phyloP scores from a whole-genome alignment of 208 protist genomes.

The Leishmania guyanensis region DNA sequence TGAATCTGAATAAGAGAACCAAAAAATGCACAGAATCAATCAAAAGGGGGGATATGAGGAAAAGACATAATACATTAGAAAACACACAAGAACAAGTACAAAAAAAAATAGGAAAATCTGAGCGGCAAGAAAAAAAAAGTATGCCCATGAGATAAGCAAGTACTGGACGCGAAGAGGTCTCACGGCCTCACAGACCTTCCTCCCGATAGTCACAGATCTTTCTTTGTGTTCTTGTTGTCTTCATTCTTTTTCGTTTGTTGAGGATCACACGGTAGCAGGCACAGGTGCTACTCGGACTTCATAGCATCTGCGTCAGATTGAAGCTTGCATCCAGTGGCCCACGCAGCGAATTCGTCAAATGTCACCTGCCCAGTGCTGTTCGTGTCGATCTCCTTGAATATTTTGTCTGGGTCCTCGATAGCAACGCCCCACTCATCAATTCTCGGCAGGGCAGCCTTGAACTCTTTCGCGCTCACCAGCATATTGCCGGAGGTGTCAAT shows the following conservation, averaged over 20 bases:
- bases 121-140: neutral
- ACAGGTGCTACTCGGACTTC: neutral
- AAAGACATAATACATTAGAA: neutral
- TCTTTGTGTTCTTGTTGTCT: neutral
- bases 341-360: conserved; percentile 84
- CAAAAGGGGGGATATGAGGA: neutral
- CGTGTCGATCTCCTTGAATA: conserved; percentile 74
- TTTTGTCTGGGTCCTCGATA: conserved; percentile 53
- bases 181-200: too few species aligned
- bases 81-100: neutral
- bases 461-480: conserved; percentile 69
- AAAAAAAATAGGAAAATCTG: neutral
- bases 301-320: conserved; percentile 10
- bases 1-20: neutral
- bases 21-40: neutral
- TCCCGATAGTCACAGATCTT: neutral
- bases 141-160: neutral
- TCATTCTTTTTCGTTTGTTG: neutral
- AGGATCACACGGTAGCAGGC: neutral
- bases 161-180: neutral
- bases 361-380: conserved; percentile 73
- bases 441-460: conserved; percentile 59
- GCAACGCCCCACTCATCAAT: conserved; percentile 61
- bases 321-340: conserved; percentile 52
- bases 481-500: conserved; percentile 79